Conservation (phyloP, 164 flowering plant species). For the Magnolia officinalis region DNA sequence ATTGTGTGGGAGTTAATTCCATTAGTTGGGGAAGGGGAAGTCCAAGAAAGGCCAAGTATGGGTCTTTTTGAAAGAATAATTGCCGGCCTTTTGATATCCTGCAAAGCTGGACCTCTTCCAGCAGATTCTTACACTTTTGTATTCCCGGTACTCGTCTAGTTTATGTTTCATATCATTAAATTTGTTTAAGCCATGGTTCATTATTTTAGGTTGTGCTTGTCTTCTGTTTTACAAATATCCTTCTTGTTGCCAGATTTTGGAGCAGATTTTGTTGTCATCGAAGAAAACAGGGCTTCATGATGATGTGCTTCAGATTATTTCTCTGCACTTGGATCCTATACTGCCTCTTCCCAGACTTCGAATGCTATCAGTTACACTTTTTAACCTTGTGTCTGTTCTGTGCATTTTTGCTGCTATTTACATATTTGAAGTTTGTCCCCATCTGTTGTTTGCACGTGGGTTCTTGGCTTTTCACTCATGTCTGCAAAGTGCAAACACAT, state of each 20-base stretch:
- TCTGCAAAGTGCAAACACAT: background rate
- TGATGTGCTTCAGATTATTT: constrained; percentile 73
- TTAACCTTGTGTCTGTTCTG: background rate
- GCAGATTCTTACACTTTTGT: constrained; percentile 84
- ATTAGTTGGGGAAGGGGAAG: constrained; percentile 38
- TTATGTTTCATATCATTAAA: background rate
- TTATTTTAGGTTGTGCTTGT: constrained; percentile 1
- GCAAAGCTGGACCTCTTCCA: constrained; percentile 91
- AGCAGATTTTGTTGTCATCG: constrained; percentile 69
- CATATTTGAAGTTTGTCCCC: background rate
- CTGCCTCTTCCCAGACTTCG: constrained; percentile 89
- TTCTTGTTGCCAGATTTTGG: constrained; percentile 65
- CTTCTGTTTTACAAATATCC: background rate
- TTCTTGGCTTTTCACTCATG: background rate
- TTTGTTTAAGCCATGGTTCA: background rate
- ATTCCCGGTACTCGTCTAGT: constrained; percentile 63
- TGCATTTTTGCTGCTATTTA: background rate
- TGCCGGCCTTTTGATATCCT: constrained; percentile 60
- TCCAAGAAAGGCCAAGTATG: constrained; percentile 36
- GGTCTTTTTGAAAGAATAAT: constrained; percentile 78
- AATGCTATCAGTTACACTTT: constrained; percentile 78
- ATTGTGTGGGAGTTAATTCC: constrained; percentile 50
- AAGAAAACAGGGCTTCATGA: constrained; percentile 93
- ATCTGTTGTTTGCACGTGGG: background rate
- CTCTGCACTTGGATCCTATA: constrained; percentile 87